A percentile compares a stretch with the other conserved stretches of the same genome.
Evolutionary conservation across 1,284 basidiomycete genomes (phyloP).

Genomic region (Papiliotrema laurentii): DNA sequence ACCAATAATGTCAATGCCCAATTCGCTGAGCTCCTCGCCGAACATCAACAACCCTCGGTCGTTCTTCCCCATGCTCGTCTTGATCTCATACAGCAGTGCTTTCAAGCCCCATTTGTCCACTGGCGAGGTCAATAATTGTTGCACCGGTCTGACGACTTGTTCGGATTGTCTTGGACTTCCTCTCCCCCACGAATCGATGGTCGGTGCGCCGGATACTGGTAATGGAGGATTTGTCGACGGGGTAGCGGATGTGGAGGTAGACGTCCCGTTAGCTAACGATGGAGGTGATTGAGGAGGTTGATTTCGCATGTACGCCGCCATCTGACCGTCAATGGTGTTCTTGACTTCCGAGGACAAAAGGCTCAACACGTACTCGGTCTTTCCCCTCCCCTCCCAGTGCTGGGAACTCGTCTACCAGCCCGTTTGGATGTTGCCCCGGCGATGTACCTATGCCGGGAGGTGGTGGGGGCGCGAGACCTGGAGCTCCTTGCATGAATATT

Average conservation of each 20-base stretch:
- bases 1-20: constrained; percentile 85
- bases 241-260: constrained; percentile 27
- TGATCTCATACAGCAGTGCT: constrained; percentile 84
- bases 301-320: constrained; percentile 24
- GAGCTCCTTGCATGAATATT: constrained; percentile 20
- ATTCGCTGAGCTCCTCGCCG: constrained; percentile 86
- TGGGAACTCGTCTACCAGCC: constrained; percentile 44
- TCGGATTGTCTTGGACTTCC: constrained; percentile 32
- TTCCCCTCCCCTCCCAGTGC: constrained; percentile 32
- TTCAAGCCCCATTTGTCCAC: constrained; percentile 94
- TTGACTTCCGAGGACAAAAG: background rate
- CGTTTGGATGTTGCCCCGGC: constrained; percentile 23
- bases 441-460: constrained; percentile 39
- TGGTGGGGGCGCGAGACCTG: constrained; percentile 37
- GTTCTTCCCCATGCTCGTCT: constrained; percentile 67
- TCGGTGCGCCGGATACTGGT: constrained; percentile 17
- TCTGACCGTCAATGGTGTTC: constrained; percentile 15
- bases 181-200: constrained; percentile 32
- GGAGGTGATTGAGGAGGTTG: constrained; percentile 21
- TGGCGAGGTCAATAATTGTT: constrained; percentile 88
- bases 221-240: constrained; percentile 32
- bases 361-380: constrained; percentile 27
- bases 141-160: constrained; percentile 80
- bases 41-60: constrained; percentile 81
- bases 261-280: constrained; percentile 24